Evolutionary conservation across 305 asterid genomes (phyloP).

Genomic region (Rubia peregrina): DNA sequence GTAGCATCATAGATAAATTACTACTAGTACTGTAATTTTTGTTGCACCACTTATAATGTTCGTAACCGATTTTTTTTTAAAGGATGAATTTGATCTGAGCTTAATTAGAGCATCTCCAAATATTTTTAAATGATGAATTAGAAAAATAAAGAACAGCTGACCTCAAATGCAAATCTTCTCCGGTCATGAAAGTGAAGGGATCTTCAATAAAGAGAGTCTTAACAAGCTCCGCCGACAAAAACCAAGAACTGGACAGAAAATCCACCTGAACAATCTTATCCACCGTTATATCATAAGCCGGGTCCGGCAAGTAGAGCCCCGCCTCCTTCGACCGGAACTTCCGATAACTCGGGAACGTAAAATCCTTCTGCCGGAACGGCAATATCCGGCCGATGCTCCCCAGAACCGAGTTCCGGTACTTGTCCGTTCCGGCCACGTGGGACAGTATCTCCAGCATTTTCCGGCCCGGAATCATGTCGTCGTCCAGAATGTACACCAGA

Average conservation of each 20-base stretch:
- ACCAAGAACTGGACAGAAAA: slow-evolving; percentile 94
- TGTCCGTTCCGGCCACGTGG: slow-evolving; percentile 78
- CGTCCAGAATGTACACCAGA: slow-evolving; percentile 71
- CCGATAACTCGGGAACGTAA: slow-evolving; percentile 76
- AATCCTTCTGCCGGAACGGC: slow-evolving; percentile 86
- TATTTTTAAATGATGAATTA: neutral
- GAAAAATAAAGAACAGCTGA: slow-evolving; percentile 15
- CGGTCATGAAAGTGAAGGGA: slow-evolving; percentile 88
- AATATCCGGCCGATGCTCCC: slow-evolving; percentile 91
- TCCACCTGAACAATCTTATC: slow-evolving; percentile 79
- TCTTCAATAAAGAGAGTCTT: slow-evolving; percentile 80
- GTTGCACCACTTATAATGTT: no score
- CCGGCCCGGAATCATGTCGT: slow-evolving; percentile 87
- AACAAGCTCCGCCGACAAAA: slow-evolving; percentile 74
- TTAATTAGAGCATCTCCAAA: no score
- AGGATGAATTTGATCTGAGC: no score
- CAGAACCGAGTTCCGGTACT: slow-evolving; percentile 67
- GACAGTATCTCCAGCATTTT: slow-evolving; percentile 74
- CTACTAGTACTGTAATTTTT: no score
- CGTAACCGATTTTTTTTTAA: no score
- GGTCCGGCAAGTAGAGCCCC: slow-evolving; percentile 89
- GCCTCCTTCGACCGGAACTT: slow-evolving; percentile 88
- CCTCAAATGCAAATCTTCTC: slow-evolving; percentile 96
- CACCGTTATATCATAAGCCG: slow-evolving; percentile 74
- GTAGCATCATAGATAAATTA: no score